Conservation (phyloP, 306 rosid species). For the Dryas octopetala region DNA sequence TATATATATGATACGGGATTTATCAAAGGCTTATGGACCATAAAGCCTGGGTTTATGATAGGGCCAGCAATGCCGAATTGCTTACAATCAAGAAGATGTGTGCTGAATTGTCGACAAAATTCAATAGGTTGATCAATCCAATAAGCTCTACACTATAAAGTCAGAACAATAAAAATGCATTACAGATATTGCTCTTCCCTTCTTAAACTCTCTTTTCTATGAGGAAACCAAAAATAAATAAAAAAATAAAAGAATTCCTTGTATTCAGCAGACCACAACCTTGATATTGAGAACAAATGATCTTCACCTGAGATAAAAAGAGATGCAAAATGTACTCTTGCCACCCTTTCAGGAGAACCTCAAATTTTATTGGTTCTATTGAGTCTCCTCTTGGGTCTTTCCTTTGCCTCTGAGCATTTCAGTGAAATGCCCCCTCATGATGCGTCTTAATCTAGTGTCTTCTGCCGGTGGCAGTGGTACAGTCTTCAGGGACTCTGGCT, state of each 20-base stretch:
- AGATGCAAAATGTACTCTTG: slow-evolving; percentile 7
- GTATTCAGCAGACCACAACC: slow-evolving; percentile 1
- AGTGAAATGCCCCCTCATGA: slow-evolving; percentile 88
- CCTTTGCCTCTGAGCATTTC: slow-evolving; percentile 86
- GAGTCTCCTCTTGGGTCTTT: slow-evolving; percentile 65
- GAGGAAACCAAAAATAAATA: not conserved
- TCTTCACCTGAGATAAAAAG: slow-evolving; percentile 25
- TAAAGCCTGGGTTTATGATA: not conserved
- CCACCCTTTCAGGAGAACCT: not conserved
- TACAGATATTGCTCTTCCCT: slow-evolving; percentile 4
- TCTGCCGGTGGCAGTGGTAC: slow-evolving; percentile 40
- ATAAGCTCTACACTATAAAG: not conserved
- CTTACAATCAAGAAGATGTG: not conserved
- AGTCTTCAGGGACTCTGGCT: slow-evolving; percentile 50
- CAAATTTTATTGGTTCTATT: slow-evolving; percentile 34
- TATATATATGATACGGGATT: too few species aligned
- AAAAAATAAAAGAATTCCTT: not conserved
- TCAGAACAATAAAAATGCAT: slow-evolving; percentile 8
- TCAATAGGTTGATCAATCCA: not conserved
- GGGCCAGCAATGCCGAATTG: not conserved
- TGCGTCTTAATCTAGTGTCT: slow-evolving; percentile 87
- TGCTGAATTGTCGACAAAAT: not conserved
- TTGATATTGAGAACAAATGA: slow-evolving; percentile 3
- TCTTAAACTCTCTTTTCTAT: not conserved
- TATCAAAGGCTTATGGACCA: not conserved